phyloP scores from a whole-genome alignment of 495 filamentous ascomycete species.

The Hypoxylon fragiforme region DNA sequence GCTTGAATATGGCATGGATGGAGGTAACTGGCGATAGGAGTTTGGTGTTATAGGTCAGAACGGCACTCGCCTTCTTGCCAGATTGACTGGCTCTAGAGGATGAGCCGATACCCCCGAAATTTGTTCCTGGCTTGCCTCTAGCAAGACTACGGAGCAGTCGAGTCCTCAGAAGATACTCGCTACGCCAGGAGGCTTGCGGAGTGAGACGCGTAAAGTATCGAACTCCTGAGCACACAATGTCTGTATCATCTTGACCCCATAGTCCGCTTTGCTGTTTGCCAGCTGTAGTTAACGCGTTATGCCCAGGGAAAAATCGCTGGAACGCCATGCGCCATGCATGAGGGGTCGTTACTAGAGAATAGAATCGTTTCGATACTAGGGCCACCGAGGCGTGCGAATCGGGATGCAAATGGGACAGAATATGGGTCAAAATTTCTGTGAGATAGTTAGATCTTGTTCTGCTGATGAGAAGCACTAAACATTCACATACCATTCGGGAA shows the following conservation, averaged over 20 bases:
- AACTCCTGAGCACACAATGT: slow-evolving; percentile 60
- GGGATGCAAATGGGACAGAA: slow-evolving; percentile 85
- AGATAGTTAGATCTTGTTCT: slow-evolving; percentile 23
- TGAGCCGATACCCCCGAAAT: slow-evolving; percentile 43
- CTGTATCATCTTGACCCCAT: slow-evolving; percentile 51
- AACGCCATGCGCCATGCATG: slow-evolving; percentile 93
- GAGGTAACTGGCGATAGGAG: slow-evolving; percentile 73
- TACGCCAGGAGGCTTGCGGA: slow-evolving; percentile 81
- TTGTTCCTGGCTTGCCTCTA: slow-evolving; percentile 65
- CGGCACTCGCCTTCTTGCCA: slow-evolving; percentile 56
- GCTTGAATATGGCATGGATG: slow-evolving; percentile 70
- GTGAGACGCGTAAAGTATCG: slow-evolving; percentile 80
- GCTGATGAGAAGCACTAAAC: not conserved
- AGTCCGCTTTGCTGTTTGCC: slow-evolving; percentile 42
- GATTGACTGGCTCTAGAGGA: slow-evolving; percentile 52
- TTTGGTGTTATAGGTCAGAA: slow-evolving; percentile 80
- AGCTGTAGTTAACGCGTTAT: slow-evolving; percentile 50
- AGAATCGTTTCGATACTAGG: slow-evolving; percentile 82
- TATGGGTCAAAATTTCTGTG: slow-evolving; percentile 86
- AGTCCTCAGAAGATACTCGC: slow-evolving; percentile 89
- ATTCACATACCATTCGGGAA: slow-evolving; percentile 77
- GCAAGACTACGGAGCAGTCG: slow-evolving; percentile 76
- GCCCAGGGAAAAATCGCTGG: slow-evolving; percentile 81
- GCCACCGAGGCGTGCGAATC: slow-evolving; percentile 75
- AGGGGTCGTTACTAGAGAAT: slow-evolving; percentile 78